Percentiles rank a stretch among this genome's conserved stretches.
Evolutionary conservation across 352 stramenopile species (phyloP).

Genomic region (Globisporangium spinosum): DNA sequence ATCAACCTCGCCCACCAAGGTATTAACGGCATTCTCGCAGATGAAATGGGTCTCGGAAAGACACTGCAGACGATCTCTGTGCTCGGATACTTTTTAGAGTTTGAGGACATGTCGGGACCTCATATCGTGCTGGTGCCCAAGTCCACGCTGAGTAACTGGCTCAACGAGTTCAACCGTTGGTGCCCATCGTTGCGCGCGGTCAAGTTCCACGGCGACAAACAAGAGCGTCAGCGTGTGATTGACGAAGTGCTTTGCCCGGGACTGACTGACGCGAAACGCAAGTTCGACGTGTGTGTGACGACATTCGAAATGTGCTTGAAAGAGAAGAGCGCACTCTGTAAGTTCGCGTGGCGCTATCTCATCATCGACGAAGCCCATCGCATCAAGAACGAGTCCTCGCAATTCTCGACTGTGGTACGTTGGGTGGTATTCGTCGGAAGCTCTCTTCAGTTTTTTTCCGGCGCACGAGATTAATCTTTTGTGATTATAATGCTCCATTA

Average conservation of each 20-base stretch:
- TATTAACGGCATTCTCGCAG: conserved; percentile 97
- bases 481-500: background rate
- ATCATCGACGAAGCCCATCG: conserved; percentile 87
- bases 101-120: conserved; percentile 82
- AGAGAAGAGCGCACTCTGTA: conserved; percentile 84
- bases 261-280: conserved; percentile 87
- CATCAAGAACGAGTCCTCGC: conserved; percentile 87
- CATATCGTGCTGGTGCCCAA: conserved; percentile 94
- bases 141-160: conserved; percentile 93
- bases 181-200: conserved; percentile 89
- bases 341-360: conserved; percentile 89
- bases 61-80: conserved; percentile 93
- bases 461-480: background rate
- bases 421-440: background rate
- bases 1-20: conserved; percentile 98
- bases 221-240: conserved; percentile 83
- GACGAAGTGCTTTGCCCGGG: conserved; percentile 88
- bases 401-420: conserved; percentile 82
- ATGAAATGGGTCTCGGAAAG: conserved; percentile 98
- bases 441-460: no score
- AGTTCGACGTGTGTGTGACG: conserved; percentile 96
- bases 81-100: conserved; percentile 81
- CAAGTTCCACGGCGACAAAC: conserved; percentile 92
- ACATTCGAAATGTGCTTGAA: conserved; percentile 96
- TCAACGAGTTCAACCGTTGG: conserved; percentile 91